Evolutionary conservation across 2,329 filamentous ascomycete genomes (phyloP), one percentile per base, ranked within the genome.

Genomic region (Aspergillus ruber): DNA sequence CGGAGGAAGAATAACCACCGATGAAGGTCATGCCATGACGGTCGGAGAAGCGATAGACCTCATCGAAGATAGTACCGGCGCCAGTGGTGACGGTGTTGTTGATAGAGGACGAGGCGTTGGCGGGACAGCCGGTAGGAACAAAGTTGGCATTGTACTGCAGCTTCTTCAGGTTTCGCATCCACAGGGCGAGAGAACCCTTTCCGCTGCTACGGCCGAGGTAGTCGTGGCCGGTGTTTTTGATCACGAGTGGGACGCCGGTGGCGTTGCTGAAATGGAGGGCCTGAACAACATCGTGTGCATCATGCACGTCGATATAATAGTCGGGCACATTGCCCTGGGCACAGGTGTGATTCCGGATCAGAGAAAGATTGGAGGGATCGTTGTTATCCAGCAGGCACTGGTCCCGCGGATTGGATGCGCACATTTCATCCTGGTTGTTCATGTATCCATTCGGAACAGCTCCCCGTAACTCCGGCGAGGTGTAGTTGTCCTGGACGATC

Each of bases 221-320:
- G 38, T 67, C 65, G 45, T 68, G 64, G 3, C 65, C 65, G 36
- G 55, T 64, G 40, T 67, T 67, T 50, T 67, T 64, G 44, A 68
- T 58, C 9, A 42, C 44, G 2, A 58, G 27, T 12, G 42, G 48
- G 13, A 44, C 46, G 17, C 50, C 48, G 1, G 48, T 50, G 39
- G 41, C 47, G 43, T 38, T 36, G 10, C 53, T 46, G 45, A 45
- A 57, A n/a, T 42, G 32, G 36, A 49, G 40, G 2, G 49, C 51
- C 17, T 45, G 44, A 3, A 45, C 20, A 23, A 54, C 49, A 36
- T 56, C 51, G 2, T 21, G 18, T 6, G 43, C 47, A 17, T 45
- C 17, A 12, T 43, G 41, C 3, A 54, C 44, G 40, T 49, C 50
- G 9, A 52, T 15, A 12, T 50, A 52, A 38, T 56, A 47, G 5